phyloP scores from a whole-genome alignment of 768 basidiomycete species.

The Kwoniella botswanensis region DNA sequence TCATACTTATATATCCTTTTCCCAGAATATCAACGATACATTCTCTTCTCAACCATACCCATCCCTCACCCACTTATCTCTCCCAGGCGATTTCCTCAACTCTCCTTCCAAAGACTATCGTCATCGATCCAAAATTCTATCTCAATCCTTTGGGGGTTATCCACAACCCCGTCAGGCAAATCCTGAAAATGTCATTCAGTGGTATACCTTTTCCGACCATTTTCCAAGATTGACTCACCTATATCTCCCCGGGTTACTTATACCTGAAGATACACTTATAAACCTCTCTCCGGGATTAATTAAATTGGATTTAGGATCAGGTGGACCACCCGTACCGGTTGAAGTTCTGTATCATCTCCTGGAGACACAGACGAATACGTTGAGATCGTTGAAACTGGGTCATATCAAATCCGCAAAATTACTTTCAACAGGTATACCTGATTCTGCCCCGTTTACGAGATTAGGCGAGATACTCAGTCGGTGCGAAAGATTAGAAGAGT shows the following conservation, averaged over 20 bases:
- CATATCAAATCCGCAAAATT: constrained; percentile 21
- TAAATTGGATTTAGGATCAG: constrained; percentile 21
- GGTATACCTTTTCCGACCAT: constrained; percentile 18
- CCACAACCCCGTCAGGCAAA: constrained; percentile 27
- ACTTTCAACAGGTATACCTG: not conserved
- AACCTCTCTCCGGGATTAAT: constrained; percentile 19
- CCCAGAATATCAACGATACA: constrained; percentile 24
- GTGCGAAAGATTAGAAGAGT: constrained; percentile 32
- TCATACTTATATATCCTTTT: not conserved
- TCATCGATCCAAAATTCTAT: constrained; percentile 8
- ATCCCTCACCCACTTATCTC: constrained; percentile 43
- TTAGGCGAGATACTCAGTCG: constrained; percentile 17
- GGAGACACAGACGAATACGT: constrained; percentile 19
- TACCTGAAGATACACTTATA: constrained; percentile 26
- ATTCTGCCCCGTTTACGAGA: not conserved
- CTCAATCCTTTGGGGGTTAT: constrained; percentile 18
- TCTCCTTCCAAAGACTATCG: constrained; percentile 9
- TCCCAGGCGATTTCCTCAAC: constrained; percentile 44
- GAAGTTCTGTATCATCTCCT: constrained; percentile 27
- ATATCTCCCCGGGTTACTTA: constrained; percentile 32
- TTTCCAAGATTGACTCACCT: constrained; percentile 46
- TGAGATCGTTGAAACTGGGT: constrained; percentile 28
- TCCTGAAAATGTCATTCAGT: constrained; percentile 27
- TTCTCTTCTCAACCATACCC: constrained; percentile 33
- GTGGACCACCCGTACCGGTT: constrained; percentile 42